Evolutionary conservation across 805 yeast genomes (phyloP).

Genomic region (Starmerella etchellsii): DNA sequence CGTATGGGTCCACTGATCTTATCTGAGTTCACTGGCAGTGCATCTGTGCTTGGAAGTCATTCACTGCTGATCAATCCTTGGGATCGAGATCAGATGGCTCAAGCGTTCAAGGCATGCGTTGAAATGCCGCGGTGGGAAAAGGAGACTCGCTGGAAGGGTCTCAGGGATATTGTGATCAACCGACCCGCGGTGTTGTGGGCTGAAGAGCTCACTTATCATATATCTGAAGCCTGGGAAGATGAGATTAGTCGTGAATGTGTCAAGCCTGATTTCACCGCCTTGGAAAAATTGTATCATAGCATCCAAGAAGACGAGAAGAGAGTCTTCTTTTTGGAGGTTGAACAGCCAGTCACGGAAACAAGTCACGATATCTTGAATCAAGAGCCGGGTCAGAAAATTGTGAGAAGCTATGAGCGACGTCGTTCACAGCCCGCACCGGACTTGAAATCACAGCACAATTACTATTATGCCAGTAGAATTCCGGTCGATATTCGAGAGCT

Average conservation of each 20-base stretch:
- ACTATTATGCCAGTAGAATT: conserved; percentile 19
- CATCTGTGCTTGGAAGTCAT: conserved; percentile 58
- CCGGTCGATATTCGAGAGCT: conserved; percentile 47
- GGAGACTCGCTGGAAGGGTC: conserved; percentile 44
- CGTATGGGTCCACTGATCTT: conserved; percentile 59
- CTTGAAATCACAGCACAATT: not conserved
- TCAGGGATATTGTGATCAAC: conserved; percentile 44
- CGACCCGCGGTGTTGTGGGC: conserved; percentile 76
- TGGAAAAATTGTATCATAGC: conserved; percentile 10
- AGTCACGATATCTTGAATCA: not conserved
- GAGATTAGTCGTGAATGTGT: conserved; percentile 30
- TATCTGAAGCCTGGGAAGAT: conserved; percentile 41
- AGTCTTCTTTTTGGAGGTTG: conserved; percentile 16
- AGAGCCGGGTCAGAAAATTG: not conserved
- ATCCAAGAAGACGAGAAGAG: conserved; percentile 7
- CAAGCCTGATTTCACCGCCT: conserved; percentile 12
- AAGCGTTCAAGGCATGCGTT: conserved; percentile 50
- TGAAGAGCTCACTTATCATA: conserved; percentile 38
- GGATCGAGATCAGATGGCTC: conserved; percentile 57
- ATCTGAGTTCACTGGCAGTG: conserved; percentile 92
- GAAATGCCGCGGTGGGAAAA: conserved; percentile 52
- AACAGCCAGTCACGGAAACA: conserved; percentile 6
- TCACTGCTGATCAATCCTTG: conserved; percentile 79
- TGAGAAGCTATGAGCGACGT: not conserved
- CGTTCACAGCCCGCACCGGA: not conserved